Evolutionary conservation across 306 rosid species (phyloP).

Genomic region (Cicer pinnatifidum): DNA sequence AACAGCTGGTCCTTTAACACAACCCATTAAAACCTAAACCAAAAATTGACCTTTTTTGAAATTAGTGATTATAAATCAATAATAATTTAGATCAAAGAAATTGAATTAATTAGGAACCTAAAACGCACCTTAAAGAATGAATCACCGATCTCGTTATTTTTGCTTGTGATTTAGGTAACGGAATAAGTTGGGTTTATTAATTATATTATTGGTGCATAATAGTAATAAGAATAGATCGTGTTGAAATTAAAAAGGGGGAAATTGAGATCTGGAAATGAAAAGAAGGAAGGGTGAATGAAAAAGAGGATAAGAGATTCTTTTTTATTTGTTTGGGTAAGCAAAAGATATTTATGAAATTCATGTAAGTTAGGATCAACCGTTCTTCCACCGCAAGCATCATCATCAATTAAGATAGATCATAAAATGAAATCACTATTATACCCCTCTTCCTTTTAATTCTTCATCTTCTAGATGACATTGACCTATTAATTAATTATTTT

Average conservation of each 20-base stretch:
- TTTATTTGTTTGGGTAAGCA: not conserved
- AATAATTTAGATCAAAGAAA: constrained; percentile 7
- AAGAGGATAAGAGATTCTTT: constrained; percentile 59
- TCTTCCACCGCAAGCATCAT: constrained; percentile 25
- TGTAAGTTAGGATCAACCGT: not conserved
- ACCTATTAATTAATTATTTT: not conserved
- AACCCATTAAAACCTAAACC: constrained; percentile 61
- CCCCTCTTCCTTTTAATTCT: constrained; percentile 17
- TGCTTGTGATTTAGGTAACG: not conserved
- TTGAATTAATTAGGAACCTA: constrained; percentile 25
- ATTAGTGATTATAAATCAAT: not conserved
- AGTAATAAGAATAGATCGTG: not conserved
- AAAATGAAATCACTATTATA: constrained; percentile 39
- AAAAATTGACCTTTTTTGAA: not conserved
- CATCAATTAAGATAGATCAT: not conserved
- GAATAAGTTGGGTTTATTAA: not conserved
- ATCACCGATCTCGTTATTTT: constrained; percentile 49
- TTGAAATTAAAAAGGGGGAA: not conserved
- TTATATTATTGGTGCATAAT: not conserved
- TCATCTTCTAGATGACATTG: constrained; percentile 11
- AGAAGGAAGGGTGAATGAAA: constrained; percentile 11
- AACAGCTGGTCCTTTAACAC: constrained; percentile 76
- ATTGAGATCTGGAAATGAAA: constrained; percentile 41
- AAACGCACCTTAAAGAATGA: constrained; percentile 44
- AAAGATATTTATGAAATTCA: constrained; percentile 13